Percentiles rank a stretch among this genome's conserved stretches.
Conservation (phyloP, 805 yeast species). For the Geotrichum ghanense region DNA sequence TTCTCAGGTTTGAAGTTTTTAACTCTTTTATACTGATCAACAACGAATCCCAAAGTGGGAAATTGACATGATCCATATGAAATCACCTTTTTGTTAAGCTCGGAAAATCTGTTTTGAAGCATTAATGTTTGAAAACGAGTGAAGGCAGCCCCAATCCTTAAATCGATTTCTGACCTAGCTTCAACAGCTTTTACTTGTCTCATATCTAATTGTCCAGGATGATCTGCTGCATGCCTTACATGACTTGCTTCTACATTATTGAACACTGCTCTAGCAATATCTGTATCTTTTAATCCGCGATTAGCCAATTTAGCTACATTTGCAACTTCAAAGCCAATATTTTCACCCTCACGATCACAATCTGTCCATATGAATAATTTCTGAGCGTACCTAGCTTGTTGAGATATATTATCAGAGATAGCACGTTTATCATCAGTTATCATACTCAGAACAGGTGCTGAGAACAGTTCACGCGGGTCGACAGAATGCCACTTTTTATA, state of each 20-base stretch:
- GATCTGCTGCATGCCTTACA: constrained; percentile 59
- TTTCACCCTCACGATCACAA: constrained; percentile 95
- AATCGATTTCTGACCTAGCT: constrained; percentile 77
- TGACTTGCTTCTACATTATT: constrained; percentile 77
- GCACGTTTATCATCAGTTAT: constrained; percentile 32
- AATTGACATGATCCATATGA: constrained; percentile 95
- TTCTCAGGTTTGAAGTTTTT: constrained; percentile 61
- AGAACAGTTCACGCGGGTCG: constrained; percentile 53
- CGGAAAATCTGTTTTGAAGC: constrained; percentile 25
- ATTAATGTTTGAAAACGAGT: constrained; percentile 63
- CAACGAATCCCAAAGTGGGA: constrained; percentile 94
- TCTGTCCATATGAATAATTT: constrained; percentile 93
- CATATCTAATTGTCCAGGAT: constrained; percentile 53
- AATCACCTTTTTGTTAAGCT: constrained; percentile 27
- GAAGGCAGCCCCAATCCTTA: constrained; percentile 80
- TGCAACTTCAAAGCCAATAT: constrained; percentile 74
- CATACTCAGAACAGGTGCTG: constrained; percentile 46
- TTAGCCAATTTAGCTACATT: constrained; percentile 54
- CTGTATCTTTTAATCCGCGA: constrained; percentile 32
- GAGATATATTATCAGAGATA: constrained; percentile 54
- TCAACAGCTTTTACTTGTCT: constrained; percentile 72
- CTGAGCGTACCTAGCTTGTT: constrained; percentile 50
- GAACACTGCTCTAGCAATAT: constrained; percentile 66
- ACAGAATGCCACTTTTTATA: constrained; percentile 49
- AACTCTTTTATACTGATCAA: constrained; percentile 75